Evolutionary conservation across 441 rosid genomes (phyloP), one percentile per base, ranked within the genome.

Genomic region (Bruguiera hainesii): DNA sequence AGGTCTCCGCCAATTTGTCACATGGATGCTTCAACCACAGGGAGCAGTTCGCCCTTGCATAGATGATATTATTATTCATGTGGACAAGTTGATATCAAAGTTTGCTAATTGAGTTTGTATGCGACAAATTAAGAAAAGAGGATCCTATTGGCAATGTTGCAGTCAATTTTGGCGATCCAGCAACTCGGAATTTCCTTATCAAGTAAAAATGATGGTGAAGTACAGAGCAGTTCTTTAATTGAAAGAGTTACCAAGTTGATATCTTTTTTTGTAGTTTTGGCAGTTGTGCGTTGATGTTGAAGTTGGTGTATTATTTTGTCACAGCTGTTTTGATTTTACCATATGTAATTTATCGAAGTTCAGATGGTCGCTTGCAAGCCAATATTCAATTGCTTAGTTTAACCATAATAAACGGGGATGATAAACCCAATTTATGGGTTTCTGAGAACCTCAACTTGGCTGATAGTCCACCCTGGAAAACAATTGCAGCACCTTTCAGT

Each of bases 11-110:
- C 90, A 92, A 77, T 96, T 96, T 20, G 92, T 96, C 62, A 87
- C 78, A 42, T 96, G 98, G 99, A 90, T 93, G 99, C 89, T 96
- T 72, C 99, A 93, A 81, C 91, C 98, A 0, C 97, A 90, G 72
- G 75, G 87, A 26, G 75, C 97, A 6, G 89, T 96, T 66, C 96
- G 97, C 59, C 99, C 98, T 0, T 60, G 73, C 75, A 93, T 96
- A 0, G 90, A 87, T 16, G 99, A 96, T 71, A 85, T 96, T 37
- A 79, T 96, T 68, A 81, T 93, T 74, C 99, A 93, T 8, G 96
- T 96, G 0, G 99, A 96, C 80, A 96, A 90, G 76, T 79, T 96
- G 84, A 82, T 92, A 72, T 66, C 90, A 4, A 96, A 96, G 81
- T 96, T 89, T 77, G 80, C 91, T 56, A 60, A 61, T 59, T 89